Evolutionary conservation across 2,329 filamentous ascomycete species (phyloP).

Genomic region (Emergomyces africanus): DNA sequence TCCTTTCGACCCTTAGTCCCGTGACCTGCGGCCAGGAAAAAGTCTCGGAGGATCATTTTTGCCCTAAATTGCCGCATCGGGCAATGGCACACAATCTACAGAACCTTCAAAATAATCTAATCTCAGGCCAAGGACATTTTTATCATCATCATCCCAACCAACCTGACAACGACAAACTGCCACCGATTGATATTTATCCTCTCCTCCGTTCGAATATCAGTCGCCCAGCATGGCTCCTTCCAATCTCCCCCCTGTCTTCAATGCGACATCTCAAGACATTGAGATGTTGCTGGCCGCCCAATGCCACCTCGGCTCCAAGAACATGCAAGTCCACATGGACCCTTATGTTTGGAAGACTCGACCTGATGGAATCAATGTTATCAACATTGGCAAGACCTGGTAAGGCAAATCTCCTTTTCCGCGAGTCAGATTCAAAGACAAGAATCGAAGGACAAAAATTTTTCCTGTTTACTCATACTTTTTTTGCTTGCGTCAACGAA

Average conservation of each 20-base stretch:
- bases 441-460: background rate
- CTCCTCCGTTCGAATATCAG: slow-evolving; percentile 31
- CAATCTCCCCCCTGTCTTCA: slow-evolving; percentile 90
- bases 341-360: slow-evolving; percentile 99
- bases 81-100: slow-evolving; percentile 6
- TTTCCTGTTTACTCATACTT: slow-evolving; percentile 10
- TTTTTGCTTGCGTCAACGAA: slow-evolving; percentile 3
- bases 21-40: background rate
- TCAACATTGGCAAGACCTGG: slow-evolving; percentile 99
- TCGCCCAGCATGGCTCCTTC: slow-evolving; percentile 80
- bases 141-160: slow-evolving; percentile 3
- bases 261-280: slow-evolving; percentile 95
- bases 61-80: slow-evolving; percentile 8
- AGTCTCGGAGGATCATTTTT: background rate
- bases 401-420: slow-evolving; percentile 38
- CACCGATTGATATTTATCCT: slow-evolving; percentile 34
- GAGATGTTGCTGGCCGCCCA: slow-evolving; percentile 98
- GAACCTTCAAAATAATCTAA: slow-evolving; percentile 1
- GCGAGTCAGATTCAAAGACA: background rate
- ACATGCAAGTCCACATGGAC: slow-evolving; percentile 99
- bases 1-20: background rate
- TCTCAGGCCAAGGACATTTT: slow-evolving; percentile 5
- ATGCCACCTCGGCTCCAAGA: slow-evolving; percentile 95
- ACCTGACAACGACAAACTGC: slow-evolving; percentile 24
- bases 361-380: slow-evolving; percentile 93